Evolutionary conservation across 2,329 filamentous ascomycete genomes (phyloP).

Genomic region (Neofusicoccum parvum): DNA sequence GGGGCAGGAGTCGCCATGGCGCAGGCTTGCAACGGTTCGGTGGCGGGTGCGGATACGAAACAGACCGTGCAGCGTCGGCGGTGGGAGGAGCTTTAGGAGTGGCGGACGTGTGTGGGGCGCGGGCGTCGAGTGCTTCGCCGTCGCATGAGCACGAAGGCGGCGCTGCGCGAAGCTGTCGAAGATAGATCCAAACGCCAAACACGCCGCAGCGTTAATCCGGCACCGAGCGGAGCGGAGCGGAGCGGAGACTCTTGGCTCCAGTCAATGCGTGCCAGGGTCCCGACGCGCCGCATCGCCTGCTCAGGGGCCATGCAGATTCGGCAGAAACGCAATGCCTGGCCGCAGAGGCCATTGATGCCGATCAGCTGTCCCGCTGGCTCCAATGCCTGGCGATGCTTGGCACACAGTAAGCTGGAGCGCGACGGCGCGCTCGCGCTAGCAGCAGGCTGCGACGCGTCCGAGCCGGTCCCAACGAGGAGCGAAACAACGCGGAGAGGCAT

Average conservation of each 20-base stretch:
- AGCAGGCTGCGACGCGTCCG: background rate
- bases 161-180: background rate
- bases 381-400: background rate
- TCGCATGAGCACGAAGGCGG: background rate
- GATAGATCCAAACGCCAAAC: background rate
- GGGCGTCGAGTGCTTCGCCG: background rate
- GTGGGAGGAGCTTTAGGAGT: background rate
- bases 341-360: too few species aligned
- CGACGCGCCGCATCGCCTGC: too few species aligned
- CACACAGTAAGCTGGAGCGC: background rate
- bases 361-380: background rate
- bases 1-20: constrained; percentile 1
- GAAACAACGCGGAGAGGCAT: constrained; percentile 7
- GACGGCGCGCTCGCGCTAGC: background rate
- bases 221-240: too few species aligned
- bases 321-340: too few species aligned
- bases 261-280: background rate
- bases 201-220: background rate
- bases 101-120: background rate
- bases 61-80: background rate
- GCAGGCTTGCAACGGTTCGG: background rate
- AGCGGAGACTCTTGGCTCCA: too few species aligned
- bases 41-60: background rate
- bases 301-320: too few species aligned
- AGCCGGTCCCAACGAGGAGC: background rate